Base-by-base conservation (phyloP, 352 stramenopile genomes). In the Globisporangium apiculatum region DNA sequence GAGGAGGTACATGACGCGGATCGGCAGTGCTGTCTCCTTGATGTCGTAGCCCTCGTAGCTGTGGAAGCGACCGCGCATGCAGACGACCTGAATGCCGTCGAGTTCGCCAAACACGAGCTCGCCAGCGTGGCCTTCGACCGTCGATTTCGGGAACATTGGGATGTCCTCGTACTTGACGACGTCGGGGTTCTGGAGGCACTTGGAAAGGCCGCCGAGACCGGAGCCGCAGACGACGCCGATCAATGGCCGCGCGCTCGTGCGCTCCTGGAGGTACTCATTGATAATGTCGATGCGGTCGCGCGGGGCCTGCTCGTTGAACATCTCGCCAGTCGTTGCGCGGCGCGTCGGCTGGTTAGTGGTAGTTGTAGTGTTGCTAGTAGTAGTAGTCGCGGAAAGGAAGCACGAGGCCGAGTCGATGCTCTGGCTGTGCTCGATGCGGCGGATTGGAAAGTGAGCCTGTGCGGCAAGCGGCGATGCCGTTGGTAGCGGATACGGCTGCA, bases 1-100 rank as follows among this genome's bases (percentile, higher is more conserved):
- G 5, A 99, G 64, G 43, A 97, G 82, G 63, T 96, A 89, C 86
- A 99, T 98, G 47, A 99, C 83, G 41, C 88, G 84, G 54, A 99
- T 95, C 14, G 95, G 95, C n/a, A 98, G 68, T 17, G 94, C 86
- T 18, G 96, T 96, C 40, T 96, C 96, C 53, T 91, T 81, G 79
- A 98, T 97, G 37, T 84, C 79, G 75, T 99, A 96, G 61, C 97
- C 97, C 70, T 98, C 94, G 69, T 99, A 99, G 57, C 76, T 94
- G 80, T 99, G 96, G 75, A 99, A 99, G 61, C 97, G 78, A 45
- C 96, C 96, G 37, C 92, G 84, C 80, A 99, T 97, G 68, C 91
- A 98, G 40, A 98, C 89, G 46, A 97, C 81, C 35, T 72, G 69
- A 45, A 87, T 75, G 54, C 75, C 83, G 24, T 84, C 73, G n/a